phyloP scores from a whole-genome alignment of 148 eudicot genomes.

The Hydrangea macrophylla region DNA sequence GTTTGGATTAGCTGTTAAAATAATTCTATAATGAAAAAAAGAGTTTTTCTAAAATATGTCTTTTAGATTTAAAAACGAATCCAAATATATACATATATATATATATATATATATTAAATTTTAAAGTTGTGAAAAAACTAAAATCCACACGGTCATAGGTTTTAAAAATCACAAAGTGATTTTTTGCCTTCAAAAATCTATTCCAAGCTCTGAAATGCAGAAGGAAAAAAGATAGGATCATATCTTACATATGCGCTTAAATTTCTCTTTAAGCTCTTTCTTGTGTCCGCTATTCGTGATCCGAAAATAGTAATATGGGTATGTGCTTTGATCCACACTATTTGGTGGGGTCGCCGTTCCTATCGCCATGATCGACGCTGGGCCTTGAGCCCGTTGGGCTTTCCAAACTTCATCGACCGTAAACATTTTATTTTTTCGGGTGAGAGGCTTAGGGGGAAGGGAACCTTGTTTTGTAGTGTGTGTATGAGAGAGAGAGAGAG shows the following conservation, averaged over 20 bases:
- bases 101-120: not conserved
- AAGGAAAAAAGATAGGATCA: no score
- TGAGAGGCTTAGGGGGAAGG: not conserved
- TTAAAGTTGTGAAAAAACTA: not conserved
- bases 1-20: no score
- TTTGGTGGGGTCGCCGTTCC: conserved; percentile 39
- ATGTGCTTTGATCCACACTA: conserved; percentile 41
- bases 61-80: no score
- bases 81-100: no score
- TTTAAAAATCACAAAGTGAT: not conserved
- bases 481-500: no score
- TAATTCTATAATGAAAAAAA: no score
- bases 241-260: conserved; percentile 42
- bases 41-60: no score
- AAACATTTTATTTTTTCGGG: conserved; percentile 23
- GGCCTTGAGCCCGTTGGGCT: conserved; percentile 39
- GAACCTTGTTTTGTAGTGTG: not conserved
- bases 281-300: conserved; percentile 39
- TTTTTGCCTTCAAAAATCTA: not conserved
- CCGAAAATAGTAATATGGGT: conserved; percentile 40
- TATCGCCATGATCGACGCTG: conserved; percentile 39
- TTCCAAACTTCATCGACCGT: conserved; percentile 39
- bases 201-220: no score
- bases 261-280: conserved; percentile 39
- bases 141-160: not conserved